Evolutionary conservation across 306 rosid species (phyloP), one percentile per base, ranked within the genome.

Genomic region (Quercus bicolor): DNA sequence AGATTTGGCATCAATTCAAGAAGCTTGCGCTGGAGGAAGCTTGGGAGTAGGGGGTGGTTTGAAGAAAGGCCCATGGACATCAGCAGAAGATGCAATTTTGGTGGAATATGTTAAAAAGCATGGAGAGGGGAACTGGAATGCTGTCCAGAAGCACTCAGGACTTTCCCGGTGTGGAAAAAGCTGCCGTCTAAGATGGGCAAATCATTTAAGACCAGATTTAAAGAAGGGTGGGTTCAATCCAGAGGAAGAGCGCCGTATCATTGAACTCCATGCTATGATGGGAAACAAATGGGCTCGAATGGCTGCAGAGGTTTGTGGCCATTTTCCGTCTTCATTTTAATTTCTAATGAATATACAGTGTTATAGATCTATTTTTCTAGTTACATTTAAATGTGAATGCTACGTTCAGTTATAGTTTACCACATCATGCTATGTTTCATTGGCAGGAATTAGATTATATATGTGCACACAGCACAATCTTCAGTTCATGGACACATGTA

Each of bases 11-110:
- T 51, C 80, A 75, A 24, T 54, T 61, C 75, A 80, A 60, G 83
- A 91, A 85, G 89, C 74, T 37, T 61, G 75, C 71, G 80, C 43
- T 40, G 89, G 80, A 69, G 91, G 66, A 76, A 87, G 61, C 80
- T 51, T 48, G 5, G 84, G 45, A 74, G 90, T 77, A 26, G 86
- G 86, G 60, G 45, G 55, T 71, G n/a, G 55, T 79, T 81, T 89
- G 48, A 91, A 91, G 84, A 93, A 90, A 89, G 98, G 98, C 14
- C 92, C 90, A 1, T 93, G 98, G 97, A 87, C 98, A 4, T 18
- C 87, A 1, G 79, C 73, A 64, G 98, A 93, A 75, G 98, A 93
- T 87, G 80, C 59, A 56, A 85, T 90, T 26, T 84, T 93, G 77
- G 74, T 80, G 43, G 89, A 73, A 6, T 91, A 90, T 78, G 93